phyloP scores from a whole-genome alignment of 345 rosid species.

The Viola odorata region DNA sequence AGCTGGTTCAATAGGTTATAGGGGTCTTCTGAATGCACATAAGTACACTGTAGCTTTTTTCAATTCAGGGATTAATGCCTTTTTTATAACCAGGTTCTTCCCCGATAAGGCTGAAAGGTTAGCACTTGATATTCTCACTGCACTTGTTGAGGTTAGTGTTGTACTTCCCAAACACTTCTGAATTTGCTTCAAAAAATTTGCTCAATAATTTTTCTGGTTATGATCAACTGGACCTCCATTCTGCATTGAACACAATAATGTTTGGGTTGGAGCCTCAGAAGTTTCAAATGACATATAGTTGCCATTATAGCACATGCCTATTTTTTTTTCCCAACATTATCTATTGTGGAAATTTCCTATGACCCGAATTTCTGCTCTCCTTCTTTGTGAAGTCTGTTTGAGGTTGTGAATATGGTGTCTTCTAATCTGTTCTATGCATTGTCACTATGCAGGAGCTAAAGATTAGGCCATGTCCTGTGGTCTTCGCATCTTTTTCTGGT shows the following conservation, averaged over 20 bases:
- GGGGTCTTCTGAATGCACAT: too few relatives aligned
- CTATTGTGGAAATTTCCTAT: too few relatives aligned
- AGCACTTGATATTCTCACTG: conserved; percentile 55
- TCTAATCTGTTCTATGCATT: conserved; percentile 6
- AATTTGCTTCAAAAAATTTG: neutral
- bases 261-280: neutral
- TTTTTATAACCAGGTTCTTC: conserved; percentile 56
- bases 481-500: conserved; percentile 82
- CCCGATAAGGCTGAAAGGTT: conserved; percentile 70
- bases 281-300: neutral
- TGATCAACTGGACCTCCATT: neutral
- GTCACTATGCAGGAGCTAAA: conserved; percentile 57
- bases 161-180: neutral
- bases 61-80: conserved; percentile 12
- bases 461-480: conserved; percentile 63
- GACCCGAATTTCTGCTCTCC: too few relatives aligned
- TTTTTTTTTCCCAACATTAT: neutral
- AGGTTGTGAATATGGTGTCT: neutral
- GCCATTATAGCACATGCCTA: too few relatives aligned
- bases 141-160: conserved; percentile 54
- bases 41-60: neutral
- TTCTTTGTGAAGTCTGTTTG: too few relatives aligned
- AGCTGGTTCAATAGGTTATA: too few relatives aligned
- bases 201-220: neutral
- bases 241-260: neutral